Base-by-base conservation (phyloP, 768 basidiomycete genomes). In the Xanthoconium purpureum region DNA sequence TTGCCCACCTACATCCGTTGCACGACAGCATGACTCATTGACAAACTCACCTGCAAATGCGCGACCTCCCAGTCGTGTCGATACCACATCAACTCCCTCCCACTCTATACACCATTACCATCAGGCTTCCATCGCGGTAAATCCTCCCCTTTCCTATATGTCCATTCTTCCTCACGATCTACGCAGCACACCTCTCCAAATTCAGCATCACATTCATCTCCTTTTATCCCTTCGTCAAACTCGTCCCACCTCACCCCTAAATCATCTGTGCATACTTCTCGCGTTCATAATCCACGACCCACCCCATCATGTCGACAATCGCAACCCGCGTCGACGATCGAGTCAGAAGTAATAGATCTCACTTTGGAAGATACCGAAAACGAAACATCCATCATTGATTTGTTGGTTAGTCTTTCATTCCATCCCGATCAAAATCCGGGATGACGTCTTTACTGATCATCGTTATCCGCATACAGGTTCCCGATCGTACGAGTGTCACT, bases 281-380 rank as follows among this genome's bases (percentile, higher is more conserved):
- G 55, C 17, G 28, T 48, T 39, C 55, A 49, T 47, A 51, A 48
- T 13, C 36, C 43, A 14, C 58, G 24, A 33, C 43, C 9, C n/a
- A 13, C 47, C 15, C 52, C 59, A 32, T 54, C 56, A 35, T 49
- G 24, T 18, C 18, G 38, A 50, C 50, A 39, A 17, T 50, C n/a
- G 13, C 52, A 35, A 36, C 24, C 44, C 35, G 17, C 46, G 29
- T 49, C 47, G 3, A 45, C 33, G 32, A 40, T 18, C 5, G 29
- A 59, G 2, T 52, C 59, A 12, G 61, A 63, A 1, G 47, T 61
- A 5, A 68, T 64, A 53, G 63, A 67, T 53, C 67, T 63, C 56
- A 67, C 61, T 38, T 33, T 49, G 18, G 59, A 54, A 24, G 64
- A 71, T 62, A 64, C 64, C 29, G 56, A 67, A 28, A 66, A 66